Evolutionary conservation across 345 rosid genomes (phyloP).

Genomic region (Linum lewisii): DNA sequence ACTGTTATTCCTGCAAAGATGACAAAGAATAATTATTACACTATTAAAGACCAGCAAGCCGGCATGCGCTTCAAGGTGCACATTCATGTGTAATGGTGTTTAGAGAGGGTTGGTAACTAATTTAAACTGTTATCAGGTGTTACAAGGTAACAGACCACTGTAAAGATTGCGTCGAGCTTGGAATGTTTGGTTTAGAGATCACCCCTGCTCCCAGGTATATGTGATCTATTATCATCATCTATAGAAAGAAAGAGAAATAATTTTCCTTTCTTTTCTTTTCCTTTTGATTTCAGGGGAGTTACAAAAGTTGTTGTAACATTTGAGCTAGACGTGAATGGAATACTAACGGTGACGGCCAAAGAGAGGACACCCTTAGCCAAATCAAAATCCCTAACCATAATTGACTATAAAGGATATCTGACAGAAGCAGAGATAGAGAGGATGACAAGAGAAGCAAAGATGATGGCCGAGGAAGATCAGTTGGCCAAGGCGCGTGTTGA

Average conservation of each 20-base stretch:
- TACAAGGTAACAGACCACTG: constrained; percentile 44
- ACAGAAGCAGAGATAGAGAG: constrained; percentile 45
- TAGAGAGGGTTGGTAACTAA: not conserved
- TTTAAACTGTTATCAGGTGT: constrained; percentile 17
- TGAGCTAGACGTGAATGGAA: constrained; percentile 43
- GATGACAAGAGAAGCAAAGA: constrained; percentile 51
- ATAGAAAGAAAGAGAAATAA: no score
- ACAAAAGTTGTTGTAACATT: constrained; percentile 41
- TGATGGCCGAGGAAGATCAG: constrained; percentile 43
- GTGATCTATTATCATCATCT: not conserved
- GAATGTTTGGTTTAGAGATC: constrained; percentile 39
- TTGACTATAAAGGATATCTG: constrained; percentile 39
- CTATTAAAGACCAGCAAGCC: constrained; percentile 46
- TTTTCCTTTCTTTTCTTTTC: no score
- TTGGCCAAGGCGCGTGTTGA: constrained; percentile 37
- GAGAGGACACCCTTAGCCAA: constrained; percentile 38
- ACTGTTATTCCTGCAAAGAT: constrained; percentile 39
- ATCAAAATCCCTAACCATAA: constrained; percentile 36
- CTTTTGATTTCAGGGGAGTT: constrained; percentile 30
- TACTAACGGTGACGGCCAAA: constrained; percentile 39
- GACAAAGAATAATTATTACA: constrained; percentile 30
- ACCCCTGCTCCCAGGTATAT: constrained; percentile 46
- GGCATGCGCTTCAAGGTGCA: constrained; percentile 37
- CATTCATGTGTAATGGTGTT: not conserved
- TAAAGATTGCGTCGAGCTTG: constrained; percentile 42